Percentiles rank a stretch among this genome's conserved stretches.
Conservation (phyloP, 2,329 filamentous ascomycete genomes). For the Trichocomaceae sp. region DNA sequence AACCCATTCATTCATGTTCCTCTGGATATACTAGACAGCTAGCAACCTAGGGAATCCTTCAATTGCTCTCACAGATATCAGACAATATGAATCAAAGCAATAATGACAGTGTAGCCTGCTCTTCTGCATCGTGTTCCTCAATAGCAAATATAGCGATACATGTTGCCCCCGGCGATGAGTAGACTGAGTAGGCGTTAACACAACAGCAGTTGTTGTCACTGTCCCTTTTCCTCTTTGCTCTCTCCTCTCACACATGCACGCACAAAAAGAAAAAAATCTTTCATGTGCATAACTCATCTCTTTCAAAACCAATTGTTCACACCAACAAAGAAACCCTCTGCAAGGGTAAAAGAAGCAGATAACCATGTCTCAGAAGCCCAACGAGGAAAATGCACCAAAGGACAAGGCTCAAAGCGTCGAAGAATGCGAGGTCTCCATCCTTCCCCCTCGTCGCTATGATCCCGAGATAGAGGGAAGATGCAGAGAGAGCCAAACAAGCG, state of each 20-base stretch:
- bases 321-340: background rate
- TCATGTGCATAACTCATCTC: background rate
- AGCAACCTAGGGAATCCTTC: background rate
- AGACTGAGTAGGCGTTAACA: background rate
- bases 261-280: background rate
- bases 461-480: conserved; percentile 1
- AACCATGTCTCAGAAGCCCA: background rate
- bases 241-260: background rate
- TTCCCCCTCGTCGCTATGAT: conserved; percentile 4
- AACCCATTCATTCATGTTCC: background rate
- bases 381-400: background rate
- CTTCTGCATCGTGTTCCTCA: background rate
- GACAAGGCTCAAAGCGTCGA: background rate
- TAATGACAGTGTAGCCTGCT: background rate
- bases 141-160: background rate
- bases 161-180: conserved; percentile 10
- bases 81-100: background rate
- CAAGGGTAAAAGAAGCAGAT: background rate
- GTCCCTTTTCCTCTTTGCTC: background rate
- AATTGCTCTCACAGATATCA: background rate
- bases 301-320: background rate
- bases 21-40: background rate
- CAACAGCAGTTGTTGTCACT: background rate
- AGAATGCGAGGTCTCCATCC: conserved; percentile 1
- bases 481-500: background rate